These are phyloP conservation scores for Diaporthe ilicicola DNA, from an alignment of 2,329 filamentous ascomycete species.

Conservation along the genomic window DNA sequence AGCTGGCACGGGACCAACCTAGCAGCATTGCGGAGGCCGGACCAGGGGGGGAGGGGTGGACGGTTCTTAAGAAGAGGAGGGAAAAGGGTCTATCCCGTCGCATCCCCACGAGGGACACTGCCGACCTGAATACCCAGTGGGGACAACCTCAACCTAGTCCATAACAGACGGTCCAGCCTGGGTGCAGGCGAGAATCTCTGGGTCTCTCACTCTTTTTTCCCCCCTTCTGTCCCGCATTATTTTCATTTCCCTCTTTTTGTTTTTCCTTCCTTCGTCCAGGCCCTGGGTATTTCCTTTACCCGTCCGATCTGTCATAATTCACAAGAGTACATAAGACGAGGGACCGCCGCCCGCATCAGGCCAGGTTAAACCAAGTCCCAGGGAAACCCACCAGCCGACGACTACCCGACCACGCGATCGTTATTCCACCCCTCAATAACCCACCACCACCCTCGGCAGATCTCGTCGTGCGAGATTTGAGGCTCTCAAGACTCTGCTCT, in stretches of 20 bases:
- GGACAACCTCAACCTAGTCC: slow-evolving; percentile 22
- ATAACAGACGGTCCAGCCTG: slow-evolving; percentile 15
- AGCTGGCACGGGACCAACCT: background rate
- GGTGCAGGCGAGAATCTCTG: slow-evolving; percentile 12
- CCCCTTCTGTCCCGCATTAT: background rate
- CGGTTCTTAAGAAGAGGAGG: background rate
- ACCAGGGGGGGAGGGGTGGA: background rate
- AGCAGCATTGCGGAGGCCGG: slow-evolving; percentile 19
- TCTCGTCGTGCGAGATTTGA: slow-evolving; percentile 13
- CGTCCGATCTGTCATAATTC: slow-evolving; percentile 9
- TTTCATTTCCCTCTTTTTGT: background rate
- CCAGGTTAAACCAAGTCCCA: background rate
- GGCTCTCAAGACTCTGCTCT: background rate
- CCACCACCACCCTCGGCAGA: slow-evolving; percentile 16
- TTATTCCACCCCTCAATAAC: background rate
- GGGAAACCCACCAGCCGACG: slow-evolving; percentile 14
- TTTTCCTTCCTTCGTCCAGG: background rate
- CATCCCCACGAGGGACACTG: slow-evolving; percentile 20
- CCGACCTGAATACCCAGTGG: slow-evolving; percentile 17
- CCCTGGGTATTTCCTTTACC: background rate
- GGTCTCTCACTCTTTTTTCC: background rate
- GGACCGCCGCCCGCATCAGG: background rate
- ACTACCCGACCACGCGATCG: slow-evolving; percentile 5
- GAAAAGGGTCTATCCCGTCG: slow-evolving; percentile 3
- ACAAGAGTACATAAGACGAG: slow-evolving; percentile 18